Conservation (phyloP, 139 green algal species). For the Asterochloris erici region DNA sequence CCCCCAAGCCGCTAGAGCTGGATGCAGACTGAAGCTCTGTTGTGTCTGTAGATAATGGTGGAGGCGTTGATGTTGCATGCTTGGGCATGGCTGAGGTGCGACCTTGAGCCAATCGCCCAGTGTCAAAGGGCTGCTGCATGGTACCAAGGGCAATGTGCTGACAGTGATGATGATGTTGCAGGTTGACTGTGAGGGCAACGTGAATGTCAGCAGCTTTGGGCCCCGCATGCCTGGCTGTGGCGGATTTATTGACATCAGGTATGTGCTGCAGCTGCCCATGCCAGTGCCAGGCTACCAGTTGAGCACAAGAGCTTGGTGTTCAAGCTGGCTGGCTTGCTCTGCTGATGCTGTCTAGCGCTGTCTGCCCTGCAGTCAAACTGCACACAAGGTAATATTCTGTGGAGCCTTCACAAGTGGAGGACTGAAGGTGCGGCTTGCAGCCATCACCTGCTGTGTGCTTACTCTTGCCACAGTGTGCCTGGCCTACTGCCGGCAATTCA, state of each 20-base stretch:
- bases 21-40: not conserved
- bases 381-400: conserved; percentile 41
- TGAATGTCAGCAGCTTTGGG: conserved; percentile 51
- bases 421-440: conserved; percentile 23
- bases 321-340: too few species aligned
- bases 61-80: conserved; percentile 39
- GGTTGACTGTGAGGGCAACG: conserved; percentile 43
- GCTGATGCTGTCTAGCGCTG: too few species aligned
- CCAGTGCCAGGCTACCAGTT: too few species aligned
- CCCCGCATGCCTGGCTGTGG: conserved; percentile 39
- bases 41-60: conserved; percentile 37
- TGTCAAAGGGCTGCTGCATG: not conserved
- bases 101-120: not conserved
- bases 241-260: conserved; percentile 51
- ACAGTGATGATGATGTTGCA: not conserved
- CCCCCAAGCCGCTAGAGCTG: too few species aligned
- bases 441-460: not conserved
- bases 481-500: not conserved
- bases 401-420: conserved; percentile 46
- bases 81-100: conserved; percentile 48
- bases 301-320: too few species aligned
- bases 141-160: not conserved
- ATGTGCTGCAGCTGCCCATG: too few species aligned
- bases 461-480: not conserved
- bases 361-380: conserved; percentile 14